A percentile compares a stretch with the other conserved stretches of the same genome.
These are phyloP conservation scores for Cordyceps cateniannulata DNA, from an alignment of 2,329 filamentous ascomycete species.

Conservation along the genomic window DNA sequence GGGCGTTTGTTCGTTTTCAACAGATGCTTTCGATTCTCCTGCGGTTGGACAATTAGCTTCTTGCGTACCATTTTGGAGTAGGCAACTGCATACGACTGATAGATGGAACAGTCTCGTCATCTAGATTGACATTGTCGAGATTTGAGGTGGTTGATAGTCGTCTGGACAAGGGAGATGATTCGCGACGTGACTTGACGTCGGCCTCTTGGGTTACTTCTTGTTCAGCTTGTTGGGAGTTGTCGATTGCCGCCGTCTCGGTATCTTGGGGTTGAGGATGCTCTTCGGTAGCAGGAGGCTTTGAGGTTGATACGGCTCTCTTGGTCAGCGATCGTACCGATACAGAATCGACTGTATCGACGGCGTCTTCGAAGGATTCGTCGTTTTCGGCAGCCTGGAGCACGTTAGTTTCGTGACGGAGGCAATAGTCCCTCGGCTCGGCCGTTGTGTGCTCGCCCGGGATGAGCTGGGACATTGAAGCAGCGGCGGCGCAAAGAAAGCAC, in stretches of 20 bases:
- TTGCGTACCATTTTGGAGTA: background rate
- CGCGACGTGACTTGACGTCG: constrained; percentile 20
- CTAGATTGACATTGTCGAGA: constrained; percentile 60
- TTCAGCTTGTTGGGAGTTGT: background rate
- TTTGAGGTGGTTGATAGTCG: constrained; percentile 41
- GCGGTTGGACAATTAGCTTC: background rate
- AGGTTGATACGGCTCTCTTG: constrained; percentile 31
- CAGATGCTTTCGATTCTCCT: constrained; percentile 15
- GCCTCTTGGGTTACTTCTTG: constrained; percentile 4
- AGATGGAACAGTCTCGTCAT: constrained; percentile 44
- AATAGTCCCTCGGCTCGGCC: background rate
- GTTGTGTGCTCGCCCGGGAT: background rate
- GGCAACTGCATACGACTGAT: constrained; percentile 24
- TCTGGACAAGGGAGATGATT: constrained; percentile 34
- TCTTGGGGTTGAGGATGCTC: constrained; percentile 10
- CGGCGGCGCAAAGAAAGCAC: background rate
- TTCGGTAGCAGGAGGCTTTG: constrained; percentile 10
- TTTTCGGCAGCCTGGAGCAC: constrained; percentile 23
- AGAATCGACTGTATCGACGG: constrained; percentile 53
- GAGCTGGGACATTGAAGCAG: background rate
- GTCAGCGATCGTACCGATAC: constrained; percentile 59
- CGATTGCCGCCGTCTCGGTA: background rate
- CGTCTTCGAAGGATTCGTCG: constrained; percentile 67
- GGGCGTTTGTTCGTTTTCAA: constrained; percentile 35
- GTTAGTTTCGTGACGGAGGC: constrained; percentile 14